Percentiles rank a stretch among this genome's conserved stretches.
These are phyloP conservation scores for Leccinum variicolor DNA, from an alignment of 768 basidiomycete species.

Conservation along the genomic window DNA sequence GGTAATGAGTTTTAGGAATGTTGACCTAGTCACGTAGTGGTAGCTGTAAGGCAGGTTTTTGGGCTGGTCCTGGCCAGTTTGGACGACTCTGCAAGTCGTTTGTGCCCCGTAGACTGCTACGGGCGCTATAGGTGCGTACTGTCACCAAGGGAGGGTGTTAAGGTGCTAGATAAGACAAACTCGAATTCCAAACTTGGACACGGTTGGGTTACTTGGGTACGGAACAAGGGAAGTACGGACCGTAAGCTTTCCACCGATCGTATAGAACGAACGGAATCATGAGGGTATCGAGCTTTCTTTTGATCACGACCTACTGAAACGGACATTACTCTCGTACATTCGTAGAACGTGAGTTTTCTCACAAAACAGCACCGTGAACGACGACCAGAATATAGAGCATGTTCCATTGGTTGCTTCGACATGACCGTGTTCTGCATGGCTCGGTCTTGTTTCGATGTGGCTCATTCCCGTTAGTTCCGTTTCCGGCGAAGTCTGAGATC, in stretches of 20 bases:
- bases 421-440: not conserved
- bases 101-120: no score
- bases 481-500: not conserved
- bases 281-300: not conserved
- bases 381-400: not conserved
- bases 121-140: not conserved
- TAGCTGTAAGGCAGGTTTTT: not conserved
- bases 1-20: not conserved
- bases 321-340: not conserved
- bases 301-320: not conserved
- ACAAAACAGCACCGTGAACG: not conserved
- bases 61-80: no score
- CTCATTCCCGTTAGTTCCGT: not conserved
- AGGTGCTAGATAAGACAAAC: not conserved
- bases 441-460: not conserved
- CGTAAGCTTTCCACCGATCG: not conserved
- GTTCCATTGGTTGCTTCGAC: not conserved
- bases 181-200: not conserved
- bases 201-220: no score
- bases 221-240: not conserved
- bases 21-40: no score
- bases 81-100: no score
- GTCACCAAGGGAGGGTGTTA: not conserved
- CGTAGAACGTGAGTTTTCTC: not conserved
- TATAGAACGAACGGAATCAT: not conserved